A percentile compares a stretch with the other conserved stretches of the same genome.
Evolutionary conservation across 2,329 filamentous ascomycete species (phyloP).

Genomic region (Monosporascus sp.): DNA sequence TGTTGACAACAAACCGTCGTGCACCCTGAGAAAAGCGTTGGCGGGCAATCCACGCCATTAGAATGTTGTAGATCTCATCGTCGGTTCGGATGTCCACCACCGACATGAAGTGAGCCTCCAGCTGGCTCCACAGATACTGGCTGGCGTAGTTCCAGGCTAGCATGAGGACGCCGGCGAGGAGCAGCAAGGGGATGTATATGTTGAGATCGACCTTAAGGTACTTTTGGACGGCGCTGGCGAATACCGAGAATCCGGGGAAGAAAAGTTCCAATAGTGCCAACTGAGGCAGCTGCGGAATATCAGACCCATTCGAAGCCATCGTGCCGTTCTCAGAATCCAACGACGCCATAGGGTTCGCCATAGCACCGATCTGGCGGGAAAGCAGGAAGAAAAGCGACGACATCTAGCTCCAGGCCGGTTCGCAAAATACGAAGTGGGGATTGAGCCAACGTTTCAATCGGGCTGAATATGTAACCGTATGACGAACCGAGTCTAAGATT

Average conservation of each 20-base stretch:
- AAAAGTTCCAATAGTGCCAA: conserved; percentile 54
- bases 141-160: conserved; percentile 50
- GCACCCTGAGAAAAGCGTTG: conserved; percentile 56
- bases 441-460: no score
- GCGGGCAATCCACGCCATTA: conserved; percentile 63
- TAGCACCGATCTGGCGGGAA: conserved; percentile 2
- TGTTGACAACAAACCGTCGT: conserved; percentile 60
- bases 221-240: conserved; percentile 46
- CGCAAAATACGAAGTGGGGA: neutral
- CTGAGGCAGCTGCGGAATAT: conserved; percentile 25
- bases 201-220: conserved; percentile 59
- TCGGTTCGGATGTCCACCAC: conserved; percentile 61
- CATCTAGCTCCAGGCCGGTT: neutral
- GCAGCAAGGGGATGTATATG: conserved; percentile 53
- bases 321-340: conserved; percentile 2
- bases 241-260: conserved; percentile 59
- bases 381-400: neutral
- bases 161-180: conserved; percentile 42
- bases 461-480: no score
- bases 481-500: no score
- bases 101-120: conserved; percentile 55
- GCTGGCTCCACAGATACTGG: conserved; percentile 38
- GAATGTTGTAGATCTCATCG: conserved; percentile 67
- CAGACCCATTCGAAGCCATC: neutral
- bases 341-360: conserved; percentile 13